phyloP scores from a whole-genome alignment of 2,329 filamentous ascomycete species.

The Verticillium klebahnii region DNA sequence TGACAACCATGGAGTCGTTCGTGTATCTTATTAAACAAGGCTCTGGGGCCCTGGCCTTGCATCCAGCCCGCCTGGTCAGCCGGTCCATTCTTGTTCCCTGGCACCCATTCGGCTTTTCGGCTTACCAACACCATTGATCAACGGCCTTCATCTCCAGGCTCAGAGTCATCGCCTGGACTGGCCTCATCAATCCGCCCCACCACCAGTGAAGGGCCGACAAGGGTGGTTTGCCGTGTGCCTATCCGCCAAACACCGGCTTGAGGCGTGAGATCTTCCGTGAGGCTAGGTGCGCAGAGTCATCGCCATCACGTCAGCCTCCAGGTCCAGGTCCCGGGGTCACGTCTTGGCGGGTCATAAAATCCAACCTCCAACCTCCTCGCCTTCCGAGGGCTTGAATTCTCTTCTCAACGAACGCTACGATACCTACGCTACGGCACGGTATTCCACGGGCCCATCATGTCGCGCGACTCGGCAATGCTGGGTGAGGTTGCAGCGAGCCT shows the following conservation, averaged over 20 bases:
- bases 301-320: not conserved
- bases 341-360: not conserved
- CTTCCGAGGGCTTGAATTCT: not conserved
- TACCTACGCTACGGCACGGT: not conserved
- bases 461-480: conserved; percentile 4
- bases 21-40: not conserved
- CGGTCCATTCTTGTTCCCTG: no score
- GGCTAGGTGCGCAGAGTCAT: not conserved
- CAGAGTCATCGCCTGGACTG: not conserved
- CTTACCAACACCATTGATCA: no score
- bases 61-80: not conserved
- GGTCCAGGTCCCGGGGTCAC: not conserved
- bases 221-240: not conserved
- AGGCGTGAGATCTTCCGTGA: not conserved
- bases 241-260: not conserved
- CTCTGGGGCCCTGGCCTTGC: not conserved
- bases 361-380: not conserved
- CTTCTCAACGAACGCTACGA: not conserved
- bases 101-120: no score
- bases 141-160: no score
- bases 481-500: conserved; percentile 21
- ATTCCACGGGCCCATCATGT: conserved; percentile 5
- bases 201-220: not conserved
- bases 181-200: not conserved
- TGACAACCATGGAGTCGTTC: not conserved